Conservation (phyloP, 2,329 filamentous ascomycete species). For the Didymosphaeria variabile region DNA sequence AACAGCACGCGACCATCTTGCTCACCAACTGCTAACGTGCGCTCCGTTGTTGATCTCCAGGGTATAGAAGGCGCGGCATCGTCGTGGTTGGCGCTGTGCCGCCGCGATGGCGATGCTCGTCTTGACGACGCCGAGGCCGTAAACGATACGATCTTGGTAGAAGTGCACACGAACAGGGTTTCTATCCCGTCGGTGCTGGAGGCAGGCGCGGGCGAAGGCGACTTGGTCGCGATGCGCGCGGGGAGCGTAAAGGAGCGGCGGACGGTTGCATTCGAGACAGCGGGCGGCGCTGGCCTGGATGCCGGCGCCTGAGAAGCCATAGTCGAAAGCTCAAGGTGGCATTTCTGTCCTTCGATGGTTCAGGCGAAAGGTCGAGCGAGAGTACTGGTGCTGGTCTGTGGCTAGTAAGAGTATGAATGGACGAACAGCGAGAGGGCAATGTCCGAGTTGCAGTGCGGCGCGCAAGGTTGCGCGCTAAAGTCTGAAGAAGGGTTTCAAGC, state of each 20-base stretch:
- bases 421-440: not conserved
- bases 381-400: not conserved
- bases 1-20: conserved; percentile 8
- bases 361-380: conserved; percentile 9
- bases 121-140: conserved; percentile 49
- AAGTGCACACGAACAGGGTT: conserved; percentile 77
- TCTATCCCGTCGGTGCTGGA: conserved; percentile 62
- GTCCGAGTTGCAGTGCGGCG: conserved; percentile 1
- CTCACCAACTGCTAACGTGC: conserved; percentile 80
- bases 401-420: not conserved
- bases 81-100: conserved; percentile 21
- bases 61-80: conserved; percentile 71
- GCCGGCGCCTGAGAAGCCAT: conserved; percentile 46
- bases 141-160: conserved; percentile 76
- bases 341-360: conserved; percentile 25
- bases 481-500: conserved; percentile 9
- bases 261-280: conserved; percentile 29
- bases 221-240: conserved; percentile 46
- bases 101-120: conserved; percentile 46
- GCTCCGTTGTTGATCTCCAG: conserved; percentile 79
- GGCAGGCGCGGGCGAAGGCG: conserved; percentile 44
- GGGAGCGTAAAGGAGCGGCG: conserved; percentile 61
- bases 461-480: conserved; percentile 6
- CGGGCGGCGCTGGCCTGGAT: conserved; percentile 35
- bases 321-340: conserved; percentile 36